Base-by-base conservation (phyloP, 768 basidiomycete species). In the Lactarius pseudohatsudake region DNA sequence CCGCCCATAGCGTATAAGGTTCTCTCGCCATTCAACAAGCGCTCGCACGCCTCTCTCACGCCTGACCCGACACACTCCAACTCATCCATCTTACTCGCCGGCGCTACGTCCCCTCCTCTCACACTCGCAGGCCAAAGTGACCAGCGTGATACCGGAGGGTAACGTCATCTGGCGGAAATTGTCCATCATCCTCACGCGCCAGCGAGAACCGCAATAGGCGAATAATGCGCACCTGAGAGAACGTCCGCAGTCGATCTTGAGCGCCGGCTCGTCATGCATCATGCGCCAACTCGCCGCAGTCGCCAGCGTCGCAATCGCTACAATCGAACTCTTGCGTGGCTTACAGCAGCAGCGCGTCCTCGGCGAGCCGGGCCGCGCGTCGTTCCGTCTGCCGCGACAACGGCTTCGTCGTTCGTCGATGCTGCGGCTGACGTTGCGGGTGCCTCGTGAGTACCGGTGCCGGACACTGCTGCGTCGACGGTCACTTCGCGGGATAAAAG, bases 191-290 rank as follows among this genome's bases (percentile, higher is more conserved):
- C 72, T 68, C 57, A 80, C 80, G 30, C 80, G 77, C 62, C 72
- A 65, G 36, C 43, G 55, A 18, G 62, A 65, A 16, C 41, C 64
- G 30, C 45, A 45, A n/a, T n/a, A 47, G 9, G 45, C 78, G 11
- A 38, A 13, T 16, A 72, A 67, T 47, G 73, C 72, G 43, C 73
- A 77, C 43, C 85, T 85, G 54, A 80, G 85, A 2, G 62, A 41
- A 32, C 69, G 69, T 6, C 86, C 87, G 1, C 79, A 76, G 59
- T 90, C 89, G 1, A 75, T 85, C 70, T 81, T 82, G 26, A 90
- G 88, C 73, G 80, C 78, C 66, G 84, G 83, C 72, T 62, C 61
- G 6, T 63, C 62, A 2, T n/a, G 60, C 61, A 3, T 63, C 62
- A 2, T n/a, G 60, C n/a, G 45, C 20, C 3, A 34, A 34, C 10